Conservation (phyloP, 176 grass and related monocot species). For the Triticum monococcum region DNA sequence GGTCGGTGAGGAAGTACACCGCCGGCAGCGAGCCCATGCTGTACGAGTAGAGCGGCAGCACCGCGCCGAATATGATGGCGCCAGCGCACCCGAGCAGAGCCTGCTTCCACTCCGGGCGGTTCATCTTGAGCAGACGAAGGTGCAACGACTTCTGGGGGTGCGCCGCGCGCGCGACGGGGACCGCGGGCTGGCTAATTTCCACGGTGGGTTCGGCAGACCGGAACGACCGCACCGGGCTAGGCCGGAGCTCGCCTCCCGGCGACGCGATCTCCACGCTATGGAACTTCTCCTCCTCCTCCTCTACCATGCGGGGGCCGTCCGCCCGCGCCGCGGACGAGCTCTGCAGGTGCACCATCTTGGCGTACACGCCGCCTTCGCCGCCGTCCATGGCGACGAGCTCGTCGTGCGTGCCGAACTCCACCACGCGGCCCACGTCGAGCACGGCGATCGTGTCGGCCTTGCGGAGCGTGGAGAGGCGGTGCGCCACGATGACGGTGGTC, state of each 20-base stretch:
- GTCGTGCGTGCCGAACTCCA: constrained; percentile 57
- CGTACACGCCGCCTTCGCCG: constrained; percentile 36
- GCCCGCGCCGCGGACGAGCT: constrained; percentile 8
- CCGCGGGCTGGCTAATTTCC: background rate
- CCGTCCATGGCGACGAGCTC: constrained; percentile 24
- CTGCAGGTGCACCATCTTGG: constrained; percentile 37
- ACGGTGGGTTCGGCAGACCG: constrained; percentile 18
- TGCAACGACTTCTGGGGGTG: constrained; percentile 29
- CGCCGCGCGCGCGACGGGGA: background rate
- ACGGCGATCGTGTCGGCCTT: constrained; percentile 47
- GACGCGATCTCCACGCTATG: constrained; percentile 42
- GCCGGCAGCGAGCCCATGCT: constrained; percentile 44
- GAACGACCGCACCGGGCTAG: constrained; percentile 29
- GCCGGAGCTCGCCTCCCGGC: background rate
- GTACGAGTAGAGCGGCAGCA: constrained; percentile 56
- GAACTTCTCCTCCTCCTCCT: constrained; percentile 4
- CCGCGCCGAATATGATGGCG: constrained; percentile 38
- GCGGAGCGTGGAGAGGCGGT: constrained; percentile 43
- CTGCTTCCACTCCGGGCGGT: constrained; percentile 62
- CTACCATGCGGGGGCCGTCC: background rate
- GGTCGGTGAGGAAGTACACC: constrained; percentile 52
- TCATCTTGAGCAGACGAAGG: constrained; percentile 53
- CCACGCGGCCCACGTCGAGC: constrained; percentile 37
- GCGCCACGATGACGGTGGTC: constrained; percentile 45
- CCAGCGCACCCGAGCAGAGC: constrained; percentile 41